Evolutionary conservation across 495 filamentous ascomycete genomes (phyloP).

Genomic region (Podospora fimiseda): DNA sequence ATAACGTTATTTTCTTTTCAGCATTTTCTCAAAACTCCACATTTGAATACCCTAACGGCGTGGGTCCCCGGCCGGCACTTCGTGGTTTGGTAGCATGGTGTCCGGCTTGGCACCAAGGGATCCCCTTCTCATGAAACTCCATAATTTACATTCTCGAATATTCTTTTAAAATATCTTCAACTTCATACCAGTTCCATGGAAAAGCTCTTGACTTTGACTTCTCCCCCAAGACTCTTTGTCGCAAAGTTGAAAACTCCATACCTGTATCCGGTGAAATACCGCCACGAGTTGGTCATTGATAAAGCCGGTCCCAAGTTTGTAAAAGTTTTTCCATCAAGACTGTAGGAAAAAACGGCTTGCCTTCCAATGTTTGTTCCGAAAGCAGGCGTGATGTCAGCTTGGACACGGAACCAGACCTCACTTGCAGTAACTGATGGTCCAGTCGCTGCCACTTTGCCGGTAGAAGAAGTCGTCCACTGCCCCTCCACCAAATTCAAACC

Average conservation of each 20-base stretch:
- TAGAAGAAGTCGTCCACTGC: slow-evolving; percentile 37
- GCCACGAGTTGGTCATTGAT: slow-evolving; percentile 40
- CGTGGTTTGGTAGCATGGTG: too few species aligned
- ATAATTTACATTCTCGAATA: not conserved
- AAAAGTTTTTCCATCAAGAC: slow-evolving; percentile 40
- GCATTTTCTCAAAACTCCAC: too few species aligned
- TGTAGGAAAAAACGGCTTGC: slow-evolving; percentile 45
- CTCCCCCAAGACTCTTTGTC: slow-evolving; percentile 45
- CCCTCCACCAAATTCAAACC: slow-evolving; percentile 20
- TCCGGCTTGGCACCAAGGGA: too few species aligned
- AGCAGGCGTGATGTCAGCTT: slow-evolving; percentile 36
- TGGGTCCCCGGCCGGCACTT: too few species aligned
- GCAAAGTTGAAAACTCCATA: slow-evolving; percentile 55
- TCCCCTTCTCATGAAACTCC: too few species aligned
- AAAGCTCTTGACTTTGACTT: slow-evolving; percentile 36
- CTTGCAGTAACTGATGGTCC: slow-evolving; percentile 13
- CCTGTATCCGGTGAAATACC: slow-evolving; percentile 51
- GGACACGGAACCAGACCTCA: slow-evolving; percentile 39
- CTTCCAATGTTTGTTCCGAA: slow-evolving; percentile 21
- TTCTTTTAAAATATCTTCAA: not conserved
- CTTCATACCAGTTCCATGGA: slow-evolving; percentile 10
- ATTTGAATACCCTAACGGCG: too few species aligned
- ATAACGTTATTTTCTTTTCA: too few species aligned
- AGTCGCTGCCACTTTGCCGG: slow-evolving; percentile 33
- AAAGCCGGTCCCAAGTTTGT: slow-evolving; percentile 35